Evolutionary conservation across 352 stramenopile species (phyloP).

Genomic region (Globisporangium camurandrum): DNA sequence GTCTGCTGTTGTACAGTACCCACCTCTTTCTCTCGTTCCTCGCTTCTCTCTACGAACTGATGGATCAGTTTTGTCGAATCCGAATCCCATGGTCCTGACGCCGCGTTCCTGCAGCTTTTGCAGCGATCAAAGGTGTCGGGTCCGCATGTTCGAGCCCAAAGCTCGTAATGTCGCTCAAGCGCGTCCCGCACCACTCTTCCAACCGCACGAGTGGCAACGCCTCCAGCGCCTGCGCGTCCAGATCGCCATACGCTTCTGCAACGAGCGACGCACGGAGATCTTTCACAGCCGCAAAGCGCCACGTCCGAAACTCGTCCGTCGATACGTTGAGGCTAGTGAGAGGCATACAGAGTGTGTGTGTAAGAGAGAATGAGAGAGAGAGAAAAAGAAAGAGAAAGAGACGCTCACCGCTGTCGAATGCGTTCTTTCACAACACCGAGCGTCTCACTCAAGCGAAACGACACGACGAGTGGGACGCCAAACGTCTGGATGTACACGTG

Average conservation of each 20-base stretch:
- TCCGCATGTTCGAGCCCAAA: constrained; percentile 75
- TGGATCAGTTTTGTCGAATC: constrained; percentile 61
- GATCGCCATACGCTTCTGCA: constrained; percentile 46
- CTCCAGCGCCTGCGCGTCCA: constrained; percentile 45
- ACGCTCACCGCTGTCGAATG: constrained; percentile 46
- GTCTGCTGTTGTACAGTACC: no score
- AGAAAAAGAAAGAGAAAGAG: neutral
- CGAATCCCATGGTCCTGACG: constrained; percentile 81
- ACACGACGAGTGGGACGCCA: constrained; percentile 56
- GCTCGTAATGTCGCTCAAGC: constrained; percentile 43
- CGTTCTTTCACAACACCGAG: constrained; percentile 60
- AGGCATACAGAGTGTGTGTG: constrained; percentile 1
- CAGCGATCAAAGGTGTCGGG: constrained; percentile 26
- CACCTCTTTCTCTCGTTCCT: neutral
- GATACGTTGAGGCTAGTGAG: constrained; percentile 56
- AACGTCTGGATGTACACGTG: constrained; percentile 71
- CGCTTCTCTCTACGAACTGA: no score
- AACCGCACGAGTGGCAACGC: constrained; percentile 51
- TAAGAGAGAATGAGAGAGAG: no score
- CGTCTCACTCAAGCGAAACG: constrained; percentile 59
- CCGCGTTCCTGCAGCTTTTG: constrained; percentile 13
- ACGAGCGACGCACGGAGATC: constrained; percentile 64
- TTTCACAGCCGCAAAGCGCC: constrained; percentile 70
- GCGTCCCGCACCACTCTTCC: constrained; percentile 43
- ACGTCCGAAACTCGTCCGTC: constrained; percentile 54